phyloP scores from a whole-genome alignment of 441 rosid species.

The Macaranga tanarius region DNA sequence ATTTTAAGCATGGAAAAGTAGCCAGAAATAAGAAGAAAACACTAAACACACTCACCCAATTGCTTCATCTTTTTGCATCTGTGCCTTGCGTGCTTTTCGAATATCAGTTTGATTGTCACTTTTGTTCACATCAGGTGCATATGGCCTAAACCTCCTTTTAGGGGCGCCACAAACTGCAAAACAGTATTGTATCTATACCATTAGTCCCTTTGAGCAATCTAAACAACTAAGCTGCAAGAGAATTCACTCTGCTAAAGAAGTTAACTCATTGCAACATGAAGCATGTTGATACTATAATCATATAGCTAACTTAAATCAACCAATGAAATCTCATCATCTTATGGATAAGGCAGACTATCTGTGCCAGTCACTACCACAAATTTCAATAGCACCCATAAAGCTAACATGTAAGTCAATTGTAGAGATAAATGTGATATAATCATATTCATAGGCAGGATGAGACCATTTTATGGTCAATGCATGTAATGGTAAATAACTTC shows the following conservation, averaged over 20 bases:
- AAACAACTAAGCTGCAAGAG: too few species aligned
- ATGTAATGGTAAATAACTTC: neutral
- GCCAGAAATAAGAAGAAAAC: neutral
- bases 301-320: neutral
- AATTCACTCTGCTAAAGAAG: too few species aligned
- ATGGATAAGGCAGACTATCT: constrained; percentile 5
- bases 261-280: too few species aligned
- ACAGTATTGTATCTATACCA: neutral
- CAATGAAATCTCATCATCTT: constrained; percentile 1
- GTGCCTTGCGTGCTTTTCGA: constrained; percentile 75
- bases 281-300: too few species aligned
- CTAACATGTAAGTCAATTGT: neutral
- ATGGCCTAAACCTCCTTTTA: constrained; percentile 76
- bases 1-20: neutral
- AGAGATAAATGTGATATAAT: neutral
- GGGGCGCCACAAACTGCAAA: constrained; percentile 93
- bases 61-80: constrained; percentile 68
- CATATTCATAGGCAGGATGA: neutral
- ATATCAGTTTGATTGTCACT: constrained; percentile 54
- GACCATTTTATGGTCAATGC: neutral
- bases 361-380: neutral
- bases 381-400: neutral
- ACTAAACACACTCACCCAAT: constrained; percentile 46
- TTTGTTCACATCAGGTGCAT: constrained; percentile 54
- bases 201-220: neutral